phyloP scores from a whole-genome alignment of 805 yeast genomes.

The Huiozyma naganishii region DNA sequence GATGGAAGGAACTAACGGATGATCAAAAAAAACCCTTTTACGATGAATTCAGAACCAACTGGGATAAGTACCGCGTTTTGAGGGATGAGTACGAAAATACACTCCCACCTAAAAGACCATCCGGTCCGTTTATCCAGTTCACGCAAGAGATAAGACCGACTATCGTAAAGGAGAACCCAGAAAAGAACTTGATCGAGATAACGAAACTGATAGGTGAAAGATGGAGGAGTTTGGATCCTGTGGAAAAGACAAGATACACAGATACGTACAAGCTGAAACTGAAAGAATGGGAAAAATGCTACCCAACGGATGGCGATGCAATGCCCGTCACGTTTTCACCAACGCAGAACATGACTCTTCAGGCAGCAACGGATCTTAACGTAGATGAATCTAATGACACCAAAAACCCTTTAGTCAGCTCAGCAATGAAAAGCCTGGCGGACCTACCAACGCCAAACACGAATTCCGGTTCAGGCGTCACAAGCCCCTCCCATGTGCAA shows the following conservation, averaged over 20 bases:
- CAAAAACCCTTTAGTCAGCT: too few relatives aligned
- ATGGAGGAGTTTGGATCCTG: slow-evolving; percentile 24
- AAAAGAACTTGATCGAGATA: slow-evolving; percentile 25
- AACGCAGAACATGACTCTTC: not conserved
- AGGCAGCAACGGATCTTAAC: not conserved
- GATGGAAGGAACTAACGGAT: slow-evolving; percentile 74
- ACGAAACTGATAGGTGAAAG: slow-evolving; percentile 26
- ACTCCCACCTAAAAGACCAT: slow-evolving; percentile 30
- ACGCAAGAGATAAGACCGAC: slow-evolving; percentile 27
- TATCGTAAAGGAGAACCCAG: slow-evolving; percentile 25
- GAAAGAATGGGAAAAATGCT: slow-evolving; percentile 31
- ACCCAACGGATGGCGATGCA: slow-evolving; percentile 21
- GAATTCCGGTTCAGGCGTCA: too few relatives aligned
- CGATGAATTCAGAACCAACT: slow-evolving; percentile 33
- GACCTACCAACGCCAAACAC: too few relatives aligned
- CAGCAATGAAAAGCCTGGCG: too few relatives aligned
- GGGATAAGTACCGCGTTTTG: slow-evolving; percentile 27
- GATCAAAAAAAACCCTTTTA: slow-evolving; percentile 75
- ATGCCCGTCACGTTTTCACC: too few relatives aligned
- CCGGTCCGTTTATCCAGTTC: slow-evolving; percentile 29
- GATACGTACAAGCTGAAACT: slow-evolving; percentile 28
- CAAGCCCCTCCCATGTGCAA: too few relatives aligned
- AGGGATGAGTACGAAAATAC: slow-evolving; percentile 28
- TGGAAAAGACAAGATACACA: slow-evolving; percentile 23
- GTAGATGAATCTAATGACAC: too few relatives aligned